Evolutionary conservation across 768 basidiomycete species (phyloP).

Genomic region (Pholiota molesta): DNA sequence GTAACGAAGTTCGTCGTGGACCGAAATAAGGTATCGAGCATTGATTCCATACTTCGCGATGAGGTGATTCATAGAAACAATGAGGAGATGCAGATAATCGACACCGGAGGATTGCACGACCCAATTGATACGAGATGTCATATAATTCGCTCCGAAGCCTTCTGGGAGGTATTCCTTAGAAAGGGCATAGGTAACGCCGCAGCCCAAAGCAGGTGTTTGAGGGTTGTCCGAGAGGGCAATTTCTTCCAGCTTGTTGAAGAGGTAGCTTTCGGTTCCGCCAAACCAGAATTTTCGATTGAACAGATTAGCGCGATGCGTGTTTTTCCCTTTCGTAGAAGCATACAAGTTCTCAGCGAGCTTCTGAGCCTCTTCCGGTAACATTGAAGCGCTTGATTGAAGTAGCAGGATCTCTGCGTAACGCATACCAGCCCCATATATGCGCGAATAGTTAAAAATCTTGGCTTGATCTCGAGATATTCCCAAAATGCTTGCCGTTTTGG

Average conservation of each 20-base stretch:
- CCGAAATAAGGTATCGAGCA: conserved; percentile 93
- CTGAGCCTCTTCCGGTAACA: conserved; percentile 79
- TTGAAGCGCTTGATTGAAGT: conserved; percentile 79
- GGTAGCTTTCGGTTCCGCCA: conserved; percentile 92
- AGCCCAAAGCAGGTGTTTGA: conserved; percentile 91
- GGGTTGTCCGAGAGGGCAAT: conserved; percentile 88
- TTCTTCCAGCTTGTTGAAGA: conserved; percentile 98
- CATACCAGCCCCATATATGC: conserved; percentile 98
- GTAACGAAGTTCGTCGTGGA: conserved; percentile 96
- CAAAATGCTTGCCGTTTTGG: conserved; percentile 92
- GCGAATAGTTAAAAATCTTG: conserved; percentile 98
- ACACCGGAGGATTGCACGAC: conserved; percentile 98
- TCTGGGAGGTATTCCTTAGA: not conserved
- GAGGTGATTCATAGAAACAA: conserved; percentile 93
- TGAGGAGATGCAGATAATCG: conserved; percentile 95
- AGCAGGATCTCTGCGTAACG: conserved; percentile 89
- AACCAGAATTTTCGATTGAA: conserved; percentile 93
- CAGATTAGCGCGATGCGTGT: conserved; percentile 73
- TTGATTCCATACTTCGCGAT: conserved; percentile 78
- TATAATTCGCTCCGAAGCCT: conserved; percentile 59
- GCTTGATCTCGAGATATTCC: conserved; percentile 94
- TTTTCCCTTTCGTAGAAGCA: conserved; percentile 90
- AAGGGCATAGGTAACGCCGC: conserved; percentile 71
- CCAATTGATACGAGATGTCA: conserved; percentile 99
- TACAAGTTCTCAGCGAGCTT: conserved; percentile 85